Evolutionary conservation across 176 grass and related monocot species (phyloP), one percentile per base, ranked within the genome.

Genomic region (Juncus inflexus): DNA sequence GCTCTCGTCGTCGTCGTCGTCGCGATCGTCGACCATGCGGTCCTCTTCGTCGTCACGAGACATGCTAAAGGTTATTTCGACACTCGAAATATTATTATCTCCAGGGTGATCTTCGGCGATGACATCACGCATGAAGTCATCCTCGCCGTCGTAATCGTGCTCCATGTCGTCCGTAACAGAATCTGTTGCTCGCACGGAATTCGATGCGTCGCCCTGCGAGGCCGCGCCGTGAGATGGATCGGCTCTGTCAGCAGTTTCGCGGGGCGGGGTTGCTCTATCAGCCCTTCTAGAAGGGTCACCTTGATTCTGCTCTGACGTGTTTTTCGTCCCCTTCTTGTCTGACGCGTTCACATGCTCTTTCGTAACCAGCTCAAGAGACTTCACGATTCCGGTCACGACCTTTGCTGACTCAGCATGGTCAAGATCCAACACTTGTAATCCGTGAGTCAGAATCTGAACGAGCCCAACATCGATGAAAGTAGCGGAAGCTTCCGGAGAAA

Each of bases 1-100:
- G 35, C 87, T 86, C 11, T 83, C 90, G 73, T 86, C 90, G 74
- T 95, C 86, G 73, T 90, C 90, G 63, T 89, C 80, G 4, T 96
- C 91, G 52, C 87, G 77, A 1, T 86, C 87, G 67, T 91, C 87
- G 77, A 72, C 82, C 87, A 96, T 96, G 75, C 83, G 84, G 78
- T 96, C 84, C 74, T 81, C 43, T 28, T 28, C 87, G 64, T 67
- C 76, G 58, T 84, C 90, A 38, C 55, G 84, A 38, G 79, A 79
- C 50, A 99, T 90, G 61, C 89, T 89, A 86, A 99, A 92, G 60
- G 85, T 92, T 61, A 99, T 92, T 69, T 99, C 94, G 62, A 99
- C 84, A 66, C 80, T 80, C n/a, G 94, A 86, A n/a, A 79, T 62
- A 52, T 70, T 71, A 70, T 84, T 78, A 63, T 82, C 81, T 40